phyloP scores from a whole-genome alignment of 495 filamentous ascomycete species.

The Podospora comata region DNA sequence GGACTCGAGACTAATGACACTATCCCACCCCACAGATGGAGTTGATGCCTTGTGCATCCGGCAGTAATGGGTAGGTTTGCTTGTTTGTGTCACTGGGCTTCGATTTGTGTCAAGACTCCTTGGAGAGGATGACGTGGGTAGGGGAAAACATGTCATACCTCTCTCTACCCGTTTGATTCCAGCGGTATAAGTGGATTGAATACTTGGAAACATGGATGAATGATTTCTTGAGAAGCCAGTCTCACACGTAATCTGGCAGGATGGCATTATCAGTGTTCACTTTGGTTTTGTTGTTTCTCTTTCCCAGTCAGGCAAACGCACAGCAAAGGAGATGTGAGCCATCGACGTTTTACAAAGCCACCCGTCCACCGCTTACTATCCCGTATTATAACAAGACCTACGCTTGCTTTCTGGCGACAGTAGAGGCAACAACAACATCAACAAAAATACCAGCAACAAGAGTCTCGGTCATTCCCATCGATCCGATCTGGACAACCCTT shows the following conservation, averaged over 20 bases:
- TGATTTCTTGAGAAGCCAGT: background rate
- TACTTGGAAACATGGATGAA: background rate
- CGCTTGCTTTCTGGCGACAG: background rate
- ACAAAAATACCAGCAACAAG: background rate
- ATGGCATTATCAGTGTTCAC: background rate
- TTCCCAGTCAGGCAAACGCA: background rate
- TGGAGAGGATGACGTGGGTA: background rate
- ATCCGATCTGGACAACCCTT: slow-evolving; percentile 18
- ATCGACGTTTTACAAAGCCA: background rate
- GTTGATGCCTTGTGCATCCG: background rate
- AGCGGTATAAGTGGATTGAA: background rate
- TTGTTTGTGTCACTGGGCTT: background rate
- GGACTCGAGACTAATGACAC: slow-evolving; percentile 18
- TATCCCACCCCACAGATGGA: background rate
- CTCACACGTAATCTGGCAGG: background rate
- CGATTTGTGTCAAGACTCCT: too few species aligned
- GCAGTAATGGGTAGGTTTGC: background rate
- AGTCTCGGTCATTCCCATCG: background rate
- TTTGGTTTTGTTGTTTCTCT: background rate
- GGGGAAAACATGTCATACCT: background rate
- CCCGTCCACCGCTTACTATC: background rate
- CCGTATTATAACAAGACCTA: background rate
- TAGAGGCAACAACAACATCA: background rate
- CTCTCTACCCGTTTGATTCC: background rate
- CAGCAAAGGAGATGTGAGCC: background rate